Base-by-base conservation (phyloP, 1,284 basidiomycete species). In the Sanghuangporus sanghuang region DNA sequence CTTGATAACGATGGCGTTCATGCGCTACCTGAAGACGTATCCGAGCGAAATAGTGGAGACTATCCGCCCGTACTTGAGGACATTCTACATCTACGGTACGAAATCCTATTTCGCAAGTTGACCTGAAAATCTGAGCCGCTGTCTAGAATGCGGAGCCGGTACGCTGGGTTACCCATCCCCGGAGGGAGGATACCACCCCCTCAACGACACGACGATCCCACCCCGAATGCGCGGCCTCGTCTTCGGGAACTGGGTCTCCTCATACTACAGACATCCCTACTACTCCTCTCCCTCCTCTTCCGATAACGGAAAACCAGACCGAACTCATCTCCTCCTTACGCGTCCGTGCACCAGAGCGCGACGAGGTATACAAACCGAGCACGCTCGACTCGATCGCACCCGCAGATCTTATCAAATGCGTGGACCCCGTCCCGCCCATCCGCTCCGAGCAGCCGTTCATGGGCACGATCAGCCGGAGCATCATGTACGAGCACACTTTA, bases 161-260 rank as follows among this genome's bases (percentile, higher is more conserved):
- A 42, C 53, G 18, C 48, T 61, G 8, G 64, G 64, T 1, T 64
- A 64, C 23, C 58, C 59, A 6, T 36, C 53, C 35, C 59, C 61
- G 3, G 55, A 54, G 21, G 63, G 63, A 11, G 50, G 39, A 8
- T 63, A 66, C 39, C 65, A 66, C 48, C 61, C 65, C 11, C 55
- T 63, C 50, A 39, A 16, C 32, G 65, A 66, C 44, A 16, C 54
- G 18, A 38, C 57, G 12, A 61, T 66, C 32, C 65, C 62, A 8
- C 18, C 42, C 21, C 50, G 54, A 11, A 57, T 60, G 32, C 61
- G 62, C 21, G 62, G 52, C 6, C 23, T 56, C 21, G 32, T 21
- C 27, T 66, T 66, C 44, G 62, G 62, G 6, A 55, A 48, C 16
- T 66, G 65, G 65, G 65, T 63, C 2, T 66, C 65, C 12, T 63